Base-by-base conservation (phyloP, 1,139 yeast genomes). In the Candida tetrigidarum region DNA sequence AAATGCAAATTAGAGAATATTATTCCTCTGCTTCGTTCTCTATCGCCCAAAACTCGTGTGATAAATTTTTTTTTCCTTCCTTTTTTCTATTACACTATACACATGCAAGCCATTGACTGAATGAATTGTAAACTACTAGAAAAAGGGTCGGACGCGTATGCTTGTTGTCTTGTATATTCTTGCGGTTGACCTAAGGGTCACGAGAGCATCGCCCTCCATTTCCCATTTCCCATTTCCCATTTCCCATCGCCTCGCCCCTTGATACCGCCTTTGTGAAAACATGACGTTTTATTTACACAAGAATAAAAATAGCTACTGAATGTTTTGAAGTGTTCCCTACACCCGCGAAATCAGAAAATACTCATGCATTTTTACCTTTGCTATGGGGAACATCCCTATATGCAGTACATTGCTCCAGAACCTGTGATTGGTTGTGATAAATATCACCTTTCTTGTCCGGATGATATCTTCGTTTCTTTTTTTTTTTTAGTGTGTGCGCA, bases 381-480 rank as follows among this genome's bases (percentile, higher is more conserved):
- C n/a, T 32, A 32, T 18, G 25, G 14, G 25, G 23, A 32, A 9
- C 10, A 4, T 27, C 5, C 3, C 12, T 18, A 19, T 40, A 15
- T 40, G 34, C 43, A 40, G 43, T 34, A 33, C 15, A n/a, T 25
- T 18, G 18, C 29, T 40, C 43, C 41, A 29, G 32, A 20, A 9
- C 7, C 27, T 43, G 29, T 43, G 45, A 43, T 43, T 43, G 45
- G 45, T 19, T 39, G 34, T 43, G 45, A 43, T 43, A 43, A 39
- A 33, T 5, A 33, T 12, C 2, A 11, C 12, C 20, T 28, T 16
- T 34, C 33, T 29, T 36, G 32, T 19, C 47, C 11, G 42, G 43
- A 41, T 29, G 8, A 20, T 23, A 22, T 34, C 27, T 10, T 7
- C 25, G 19, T 23, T 29, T 27, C 30, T 15, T 28, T 39, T 35